Base-by-base conservation (phyloP, 2,329 filamentous ascomycete species). In the Fusarium sp. region DNA sequence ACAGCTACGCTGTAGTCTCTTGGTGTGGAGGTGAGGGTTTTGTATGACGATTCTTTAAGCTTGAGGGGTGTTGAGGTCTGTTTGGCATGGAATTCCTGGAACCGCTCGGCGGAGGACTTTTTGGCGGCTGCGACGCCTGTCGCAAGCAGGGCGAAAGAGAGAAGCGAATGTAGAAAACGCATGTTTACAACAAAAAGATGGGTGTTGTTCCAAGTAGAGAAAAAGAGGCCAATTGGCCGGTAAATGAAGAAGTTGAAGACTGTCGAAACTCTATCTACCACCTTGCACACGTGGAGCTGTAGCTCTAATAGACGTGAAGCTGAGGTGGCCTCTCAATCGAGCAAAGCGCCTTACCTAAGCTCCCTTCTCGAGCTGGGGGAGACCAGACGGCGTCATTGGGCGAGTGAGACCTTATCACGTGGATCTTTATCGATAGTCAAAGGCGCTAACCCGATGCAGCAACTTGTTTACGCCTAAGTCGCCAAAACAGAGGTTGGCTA, bases 1-100 rank as follows among this genome's bases (percentile, higher is more conserved):
- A 99, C 88, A 5, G 91, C 91, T 32, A 92, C 88, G 41, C 90
- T 90, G 81, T 98, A 97, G 82, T 99, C 93, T 73, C 96, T 90
- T 15, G 95, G 94, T 2, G 88, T 83, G 18, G 89, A 83, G 6
- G 93, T 97, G 73, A 98, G 84, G 73, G 92, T 88, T 74, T 88
- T 87, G 85, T 96, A 99, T 50, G 87, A 85, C 27, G 83, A 82
- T 80, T 97, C 94, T 80, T 91, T 87, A 74, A 99, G 89, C 84
- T 93, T 93, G 78, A 97, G 77, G 8, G 94, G 91, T 30, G 88
- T 82, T 7, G 88, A 87, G 45, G 86, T 85, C 63, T 91, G 86
- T 64, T 94, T 90, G 71, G 88, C 79, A 79, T 92, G 90, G 83
- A 90, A 95, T 64, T 89, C 86, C 70, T 88, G 80, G 84, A 95